phyloP scores from a whole-genome alignment of 140 eudicot species.

The Cichorium intybus region DNA sequence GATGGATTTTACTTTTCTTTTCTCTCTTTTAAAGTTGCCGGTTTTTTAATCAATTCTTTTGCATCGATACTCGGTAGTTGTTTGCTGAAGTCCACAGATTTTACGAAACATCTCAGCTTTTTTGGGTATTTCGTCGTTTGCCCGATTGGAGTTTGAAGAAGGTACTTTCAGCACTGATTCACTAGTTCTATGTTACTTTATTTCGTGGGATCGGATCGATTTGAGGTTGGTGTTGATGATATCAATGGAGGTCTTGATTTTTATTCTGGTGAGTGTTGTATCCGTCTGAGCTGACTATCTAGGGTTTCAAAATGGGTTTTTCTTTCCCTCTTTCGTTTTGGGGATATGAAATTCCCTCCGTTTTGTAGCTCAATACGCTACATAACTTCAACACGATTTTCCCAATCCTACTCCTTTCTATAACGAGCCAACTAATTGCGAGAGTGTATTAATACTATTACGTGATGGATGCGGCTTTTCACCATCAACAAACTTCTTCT shows the following conservation, averaged over 20 bases:
- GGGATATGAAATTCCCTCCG: conserved; percentile 2
- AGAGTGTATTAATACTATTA: conserved; percentile 4
- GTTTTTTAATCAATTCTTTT: background rate
- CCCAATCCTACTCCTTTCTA: background rate
- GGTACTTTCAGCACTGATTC: background rate
- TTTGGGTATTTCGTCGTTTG: background rate
- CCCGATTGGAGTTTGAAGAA: background rate
- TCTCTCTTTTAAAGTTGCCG: background rate
- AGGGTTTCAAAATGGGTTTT: conserved; percentile 18
- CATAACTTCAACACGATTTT: background rate
- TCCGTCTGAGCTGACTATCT: conserved; percentile 19
- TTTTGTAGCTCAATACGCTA: conserved; percentile 15
- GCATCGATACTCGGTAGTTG: background rate
- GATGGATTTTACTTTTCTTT: background rate
- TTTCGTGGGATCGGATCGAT: conserved; percentile 9
- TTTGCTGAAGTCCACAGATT: background rate
- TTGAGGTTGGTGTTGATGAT: conserved; percentile 9
- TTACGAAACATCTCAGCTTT: background rate
- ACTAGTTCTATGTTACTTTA: background rate
- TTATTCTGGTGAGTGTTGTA: conserved; percentile 9
- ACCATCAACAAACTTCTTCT: conserved; percentile 31
- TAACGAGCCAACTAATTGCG: background rate
- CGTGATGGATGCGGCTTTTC: conserved; percentile 45
- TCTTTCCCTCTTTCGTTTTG: background rate
- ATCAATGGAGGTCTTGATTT: conserved; percentile 17